Evolutionary conservation across 768 basidiomycete species (phyloP).

Genomic region (Mycena rosella): DNA sequence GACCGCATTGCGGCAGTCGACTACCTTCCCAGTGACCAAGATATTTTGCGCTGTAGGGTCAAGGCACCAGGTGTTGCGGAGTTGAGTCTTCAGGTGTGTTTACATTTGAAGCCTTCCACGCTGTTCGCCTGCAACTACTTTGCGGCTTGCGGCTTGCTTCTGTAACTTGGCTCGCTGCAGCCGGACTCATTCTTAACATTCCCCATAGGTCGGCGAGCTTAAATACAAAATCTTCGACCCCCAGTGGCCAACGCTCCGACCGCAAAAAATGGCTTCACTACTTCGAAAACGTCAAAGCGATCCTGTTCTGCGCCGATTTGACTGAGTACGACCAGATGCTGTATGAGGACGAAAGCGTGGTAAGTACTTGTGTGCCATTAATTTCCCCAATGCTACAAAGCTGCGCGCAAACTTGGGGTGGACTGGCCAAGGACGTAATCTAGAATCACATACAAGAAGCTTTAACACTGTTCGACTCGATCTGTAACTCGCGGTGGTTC

Average conservation of each 20-base stretch:
- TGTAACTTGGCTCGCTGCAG: not conserved
- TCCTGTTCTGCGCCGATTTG: slow-evolving; percentile 92
- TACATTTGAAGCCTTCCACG: not conserved
- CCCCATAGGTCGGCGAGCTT: slow-evolving; percentile 78
- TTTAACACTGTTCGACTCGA: slow-evolving; percentile 95
- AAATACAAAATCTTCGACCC: slow-evolving; percentile 95
- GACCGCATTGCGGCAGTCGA: slow-evolving; percentile 80
- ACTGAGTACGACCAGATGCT: slow-evolving; percentile 98
- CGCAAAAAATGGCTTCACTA: slow-evolving; percentile 97
- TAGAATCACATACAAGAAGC: slow-evolving; percentile 99
- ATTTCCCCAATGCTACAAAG: not conserved
- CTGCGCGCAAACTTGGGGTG: slow-evolving; percentile 4
- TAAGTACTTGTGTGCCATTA: slow-evolving; percentile 55
- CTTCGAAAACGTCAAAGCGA: slow-evolving; percentile 93
- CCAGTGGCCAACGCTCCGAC: slow-evolving; percentile 90
- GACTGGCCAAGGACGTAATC: not conserved
- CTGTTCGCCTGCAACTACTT: slow-evolving; percentile 9
- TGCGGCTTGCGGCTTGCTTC: not conserved
- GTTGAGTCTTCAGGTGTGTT: slow-evolving; percentile 82
- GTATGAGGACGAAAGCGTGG: slow-evolving; percentile 96
- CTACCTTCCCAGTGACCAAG: slow-evolving; percentile 95
- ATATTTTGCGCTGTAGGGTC: slow-evolving; percentile 93
- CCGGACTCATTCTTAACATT: not conserved
- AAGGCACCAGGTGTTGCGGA: slow-evolving; percentile 99
- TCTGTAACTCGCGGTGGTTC: slow-evolving; percentile 98